phyloP scores from a whole-genome alignment of 2,329 filamentous ascomycete genomes.

The Alternaria sp. region DNA sequence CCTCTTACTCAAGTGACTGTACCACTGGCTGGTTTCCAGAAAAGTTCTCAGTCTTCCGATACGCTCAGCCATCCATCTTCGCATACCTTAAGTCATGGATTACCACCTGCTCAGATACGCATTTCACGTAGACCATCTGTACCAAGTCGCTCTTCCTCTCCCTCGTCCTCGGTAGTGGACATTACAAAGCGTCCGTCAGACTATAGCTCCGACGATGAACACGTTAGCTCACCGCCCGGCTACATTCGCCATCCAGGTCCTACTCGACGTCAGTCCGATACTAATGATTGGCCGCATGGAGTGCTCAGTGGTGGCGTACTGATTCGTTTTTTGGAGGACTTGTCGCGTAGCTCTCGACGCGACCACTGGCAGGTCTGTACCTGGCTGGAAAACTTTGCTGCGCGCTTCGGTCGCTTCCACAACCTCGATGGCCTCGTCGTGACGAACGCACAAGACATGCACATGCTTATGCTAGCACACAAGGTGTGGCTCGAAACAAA shows the following conservation, averaged over 20 bases:
- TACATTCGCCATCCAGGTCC: not conserved
- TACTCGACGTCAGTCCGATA: not conserved
- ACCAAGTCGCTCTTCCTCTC: not conserved
- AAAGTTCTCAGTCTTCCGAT: not conserved
- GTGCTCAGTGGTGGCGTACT: slow-evolving; percentile 10
- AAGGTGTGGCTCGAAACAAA: slow-evolving; percentile 6
- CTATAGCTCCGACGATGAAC: not conserved
- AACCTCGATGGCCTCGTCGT: slow-evolving; percentile 23
- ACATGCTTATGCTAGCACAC: slow-evolving; percentile 14
- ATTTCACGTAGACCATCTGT: not conserved
- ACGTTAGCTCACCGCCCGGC: not conserved
- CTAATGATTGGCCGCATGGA: slow-evolving; percentile 5
- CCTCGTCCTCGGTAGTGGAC: not conserved
- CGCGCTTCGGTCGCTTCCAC: slow-evolving; percentile 17
- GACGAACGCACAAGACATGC: not conserved
- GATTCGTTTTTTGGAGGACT: slow-evolving; percentile 13
- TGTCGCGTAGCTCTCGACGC: not conserved
- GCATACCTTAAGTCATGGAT: not conserved
- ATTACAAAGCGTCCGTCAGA: not conserved
- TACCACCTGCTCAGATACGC: not conserved
- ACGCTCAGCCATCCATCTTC: not conserved
- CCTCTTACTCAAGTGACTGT: not conserved
- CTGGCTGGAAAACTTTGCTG: slow-evolving; percentile 20
- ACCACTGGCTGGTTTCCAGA: not conserved
- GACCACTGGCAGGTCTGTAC: slow-evolving; percentile 10